These are phyloP conservation scores for Hypoxylon sp. DNA, from an alignment of 2,329 filamentous ascomycete species.

Conservation along the genomic window DNA sequence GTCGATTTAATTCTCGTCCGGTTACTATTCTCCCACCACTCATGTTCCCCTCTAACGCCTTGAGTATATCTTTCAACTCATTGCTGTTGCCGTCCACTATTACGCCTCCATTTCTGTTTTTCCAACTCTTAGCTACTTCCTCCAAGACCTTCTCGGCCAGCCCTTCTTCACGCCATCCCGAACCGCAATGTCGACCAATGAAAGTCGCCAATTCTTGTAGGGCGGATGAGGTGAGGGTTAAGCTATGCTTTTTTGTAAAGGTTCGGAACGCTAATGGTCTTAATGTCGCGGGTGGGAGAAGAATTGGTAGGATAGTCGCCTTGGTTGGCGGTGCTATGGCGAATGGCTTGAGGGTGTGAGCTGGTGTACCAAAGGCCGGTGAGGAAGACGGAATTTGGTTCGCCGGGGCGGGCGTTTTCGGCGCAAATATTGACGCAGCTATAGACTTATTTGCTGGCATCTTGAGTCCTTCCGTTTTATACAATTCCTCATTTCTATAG, in stretches of 20 bases:
- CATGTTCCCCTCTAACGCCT: constrained; percentile 89
- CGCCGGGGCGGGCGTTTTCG: constrained; percentile 55
- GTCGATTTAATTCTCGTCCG: constrained; percentile 70
- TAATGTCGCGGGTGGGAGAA: constrained; percentile 88
- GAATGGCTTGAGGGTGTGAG: constrained; percentile 80
- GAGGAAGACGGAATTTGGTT: constrained; percentile 88
- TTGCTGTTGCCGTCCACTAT: constrained; percentile 88
- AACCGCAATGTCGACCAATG: constrained; percentile 93
- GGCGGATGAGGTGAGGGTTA: constrained; percentile 90
- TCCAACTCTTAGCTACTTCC: constrained; percentile 92
- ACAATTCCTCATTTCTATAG: constrained; percentile 12
- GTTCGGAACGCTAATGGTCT: constrained; percentile 93
- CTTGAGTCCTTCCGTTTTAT: constrained; percentile 21
- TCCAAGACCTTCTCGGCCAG: constrained; percentile 93
- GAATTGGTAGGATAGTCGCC: constrained; percentile 83
- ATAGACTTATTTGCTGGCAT: constrained; percentile 51
- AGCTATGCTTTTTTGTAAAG: constrained; percentile 97
- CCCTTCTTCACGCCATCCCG: constrained; percentile 96
- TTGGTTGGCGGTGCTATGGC: constrained; percentile 64
- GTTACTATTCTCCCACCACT: constrained; percentile 79
- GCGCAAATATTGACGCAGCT: constrained; percentile 58
- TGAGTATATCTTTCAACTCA: constrained; percentile 85
- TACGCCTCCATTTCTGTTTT: constrained; percentile 87
- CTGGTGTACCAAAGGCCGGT: constrained; percentile 89
- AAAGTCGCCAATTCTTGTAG: constrained; percentile 88